These are phyloP conservation scores for Cryoendolithus antarcticus DNA, from an alignment of 2,329 filamentous ascomycete species.

Conservation along the genomic window DNA sequence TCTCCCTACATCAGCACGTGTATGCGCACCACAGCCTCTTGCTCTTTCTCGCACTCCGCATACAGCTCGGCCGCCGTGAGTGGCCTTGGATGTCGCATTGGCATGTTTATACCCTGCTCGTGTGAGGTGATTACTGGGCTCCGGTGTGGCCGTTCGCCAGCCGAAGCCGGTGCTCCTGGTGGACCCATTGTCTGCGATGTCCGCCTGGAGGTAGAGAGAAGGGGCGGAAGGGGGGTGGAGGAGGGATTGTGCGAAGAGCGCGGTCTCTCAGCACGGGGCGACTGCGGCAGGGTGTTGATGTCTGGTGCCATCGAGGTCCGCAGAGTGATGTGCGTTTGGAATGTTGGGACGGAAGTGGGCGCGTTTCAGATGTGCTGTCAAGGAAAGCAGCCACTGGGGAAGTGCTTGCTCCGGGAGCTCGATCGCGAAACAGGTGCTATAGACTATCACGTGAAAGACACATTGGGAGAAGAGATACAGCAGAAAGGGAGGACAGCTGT, in stretches of 20 bases:
- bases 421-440: no score
- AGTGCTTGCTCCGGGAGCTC: neutral
- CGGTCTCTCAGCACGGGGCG: slow-evolving; percentile 22
- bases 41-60: slow-evolving; percentile 82
- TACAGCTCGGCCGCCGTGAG: slow-evolving; percentile 83
- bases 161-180: slow-evolving; percentile 8
- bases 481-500: no score
- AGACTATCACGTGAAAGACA: no score
- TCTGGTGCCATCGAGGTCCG: slow-evolving; percentile 34
- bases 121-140: slow-evolving; percentile 1
- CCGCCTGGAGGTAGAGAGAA: slow-evolving; percentile 28
- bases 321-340: no score
- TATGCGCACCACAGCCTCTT: slow-evolving; percentile 70
- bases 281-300: slow-evolving; percentile 31
- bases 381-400: neutral
- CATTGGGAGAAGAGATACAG: no score
- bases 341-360: no score
- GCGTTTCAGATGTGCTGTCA: no score
- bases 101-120: slow-evolving; percentile 2
- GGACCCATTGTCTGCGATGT: slow-evolving; percentile 29
- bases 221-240: slow-evolving; percentile 8
- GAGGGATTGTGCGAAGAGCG: slow-evolving; percentile 25
- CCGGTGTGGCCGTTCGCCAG: slow-evolving; percentile 1
- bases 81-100: slow-evolving; percentile 48
- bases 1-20: no score